Evolutionary conservation across 352 stramenopile genomes (phyloP), one percentile per base, ranked within the genome.

Genomic region (Phytophthora foliorum): DNA sequence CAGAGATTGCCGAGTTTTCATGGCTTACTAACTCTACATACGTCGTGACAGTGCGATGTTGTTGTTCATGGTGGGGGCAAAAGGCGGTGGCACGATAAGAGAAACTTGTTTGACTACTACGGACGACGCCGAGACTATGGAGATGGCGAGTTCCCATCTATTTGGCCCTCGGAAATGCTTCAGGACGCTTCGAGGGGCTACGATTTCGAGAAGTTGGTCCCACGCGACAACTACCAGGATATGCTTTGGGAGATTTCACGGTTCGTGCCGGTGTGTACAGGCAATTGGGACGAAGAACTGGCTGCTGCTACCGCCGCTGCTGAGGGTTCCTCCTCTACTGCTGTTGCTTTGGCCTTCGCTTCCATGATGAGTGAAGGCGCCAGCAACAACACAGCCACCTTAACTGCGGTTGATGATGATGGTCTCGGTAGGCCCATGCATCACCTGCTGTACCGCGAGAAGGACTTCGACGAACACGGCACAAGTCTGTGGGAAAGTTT

Each of bases 31-130:
- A 51, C 29, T 57, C 24, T 22, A 19, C 29, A 13, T 34, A 31
- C 14, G 34, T 45, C 14, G 24, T 51, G 22, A 34, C 22, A 91
- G 56, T 99, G 94, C 63, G 89, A 86, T 38, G 59, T 84, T 3
- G 81, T 93, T 53, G 91, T 98, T 16, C 92, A 98, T 61, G 80
- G 76, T 16, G 86, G 84, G 17, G 92, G 93, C 2, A 95, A 93
- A 58, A 75, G 94, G 9, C 71, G 77, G 4, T 22, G 67, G 1
- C 95, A 99, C 70, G 36, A 71, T 27, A 95, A 86, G 42, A 82
- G 92, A 11, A 77, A 81, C 27, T 56, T 98, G 13, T 98, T 97
- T 77, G 94, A 98, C 78, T 98, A 83, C 59, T 98, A 98, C 67
- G 89, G 83, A 25, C 86, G 86, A 25, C 85, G 94, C n/a, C 84